Conservation (phyloP, 192 early-diverging fungal genomes). For the Coemansia sp. region DNA sequence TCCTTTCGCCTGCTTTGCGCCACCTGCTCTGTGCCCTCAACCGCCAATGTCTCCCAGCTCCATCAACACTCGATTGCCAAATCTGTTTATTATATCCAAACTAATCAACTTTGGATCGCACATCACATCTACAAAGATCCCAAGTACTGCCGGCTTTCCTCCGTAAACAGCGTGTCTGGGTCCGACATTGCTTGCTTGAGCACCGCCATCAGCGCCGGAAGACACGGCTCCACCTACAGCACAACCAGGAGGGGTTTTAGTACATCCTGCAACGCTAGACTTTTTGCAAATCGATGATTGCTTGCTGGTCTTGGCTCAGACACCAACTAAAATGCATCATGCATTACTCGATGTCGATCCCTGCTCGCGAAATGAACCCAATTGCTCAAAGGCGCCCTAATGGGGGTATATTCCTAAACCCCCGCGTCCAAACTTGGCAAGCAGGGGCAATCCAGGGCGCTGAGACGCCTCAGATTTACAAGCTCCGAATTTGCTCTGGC, state of each 20-base stretch:
- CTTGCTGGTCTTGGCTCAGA: background rate
- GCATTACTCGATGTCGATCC: background rate
- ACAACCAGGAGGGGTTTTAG: background rate
- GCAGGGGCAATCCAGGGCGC: constrained; percentile 11
- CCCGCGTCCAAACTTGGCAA: background rate
- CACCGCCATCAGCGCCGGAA: constrained; percentile 38
- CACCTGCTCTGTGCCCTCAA: too few relatives aligned
- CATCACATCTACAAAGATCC: constrained; percentile 17
- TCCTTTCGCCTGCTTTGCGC: background rate
- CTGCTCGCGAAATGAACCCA: background rate
- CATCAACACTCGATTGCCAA: too few relatives aligned
- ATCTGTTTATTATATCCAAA: too few relatives aligned
- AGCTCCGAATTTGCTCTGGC: background rate
- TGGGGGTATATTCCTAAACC: background rate
- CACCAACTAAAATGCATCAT: background rate
- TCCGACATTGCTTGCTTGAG: constrained; percentile 48
- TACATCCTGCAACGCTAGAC: background rate
- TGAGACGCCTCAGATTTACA: background rate
- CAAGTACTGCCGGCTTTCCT: constrained; percentile 48
- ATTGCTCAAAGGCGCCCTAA: background rate
- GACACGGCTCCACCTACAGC: constrained; percentile 45
- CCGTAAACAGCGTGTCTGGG: constrained; percentile 42
- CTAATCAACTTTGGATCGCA: background rate
- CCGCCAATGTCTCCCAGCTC: too few relatives aligned
- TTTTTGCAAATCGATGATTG: background rate